These are phyloP conservation scores for Ophiosphaerella herpotricha DNA, from an alignment of 2,329 filamentous ascomycete genomes.

Conservation along the genomic window DNA sequence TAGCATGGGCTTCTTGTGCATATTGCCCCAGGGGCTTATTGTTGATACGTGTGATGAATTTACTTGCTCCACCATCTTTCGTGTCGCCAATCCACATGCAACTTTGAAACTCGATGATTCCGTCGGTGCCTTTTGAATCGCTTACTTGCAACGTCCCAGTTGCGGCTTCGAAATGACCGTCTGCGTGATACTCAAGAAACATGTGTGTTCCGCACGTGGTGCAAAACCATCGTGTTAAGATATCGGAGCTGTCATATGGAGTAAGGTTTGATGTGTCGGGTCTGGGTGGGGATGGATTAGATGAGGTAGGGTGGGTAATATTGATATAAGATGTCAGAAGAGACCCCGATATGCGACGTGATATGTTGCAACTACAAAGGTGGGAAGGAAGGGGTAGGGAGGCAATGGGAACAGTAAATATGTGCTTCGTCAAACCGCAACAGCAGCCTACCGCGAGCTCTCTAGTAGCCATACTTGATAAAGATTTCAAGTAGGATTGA, in stretches of 20 bases:
- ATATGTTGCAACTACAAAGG: constrained; percentile 57
- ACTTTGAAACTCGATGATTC: constrained; percentile 35
- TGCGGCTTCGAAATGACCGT: constrained; percentile 44
- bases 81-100: constrained; percentile 58
- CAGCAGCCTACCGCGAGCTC: constrained; percentile 48
- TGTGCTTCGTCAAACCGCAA: constrained; percentile 51
- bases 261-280: constrained; percentile 32
- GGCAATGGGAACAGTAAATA: constrained; percentile 35
- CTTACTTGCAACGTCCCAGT: constrained; percentile 47
- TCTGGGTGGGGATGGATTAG: constrained; percentile 6
- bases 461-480: background rate
- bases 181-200: constrained; percentile 46
- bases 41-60: constrained; percentile 50
- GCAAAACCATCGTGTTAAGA: constrained; percentile 49
- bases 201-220: constrained; percentile 50
- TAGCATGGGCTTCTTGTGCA: constrained; percentile 15
- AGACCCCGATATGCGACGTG: constrained; percentile 53
- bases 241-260: constrained; percentile 46
- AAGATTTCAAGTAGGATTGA: no score
- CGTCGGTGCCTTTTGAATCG: constrained; percentile 26
- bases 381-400: constrained; percentile 50
- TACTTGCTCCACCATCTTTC: constrained; percentile 56
- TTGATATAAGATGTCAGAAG: constrained; percentile 47
- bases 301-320: constrained; percentile 37
- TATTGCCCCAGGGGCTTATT: constrained; percentile 26